phyloP scores from a whole-genome alignment of 2,329 filamentous ascomycete genomes.

The Aspergillus sclerotialis region DNA sequence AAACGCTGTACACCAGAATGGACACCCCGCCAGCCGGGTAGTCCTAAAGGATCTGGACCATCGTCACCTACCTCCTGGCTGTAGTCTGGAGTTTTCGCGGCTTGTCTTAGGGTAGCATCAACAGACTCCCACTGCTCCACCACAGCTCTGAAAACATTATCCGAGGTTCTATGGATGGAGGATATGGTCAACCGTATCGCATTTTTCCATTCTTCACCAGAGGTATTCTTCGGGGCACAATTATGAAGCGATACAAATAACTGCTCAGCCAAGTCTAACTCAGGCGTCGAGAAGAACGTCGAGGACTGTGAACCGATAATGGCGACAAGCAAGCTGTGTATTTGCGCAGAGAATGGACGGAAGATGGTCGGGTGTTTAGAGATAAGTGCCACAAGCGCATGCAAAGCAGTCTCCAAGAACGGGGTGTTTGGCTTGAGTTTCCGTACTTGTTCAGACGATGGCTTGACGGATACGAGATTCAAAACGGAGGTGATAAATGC shows the following conservation, averaged over 20 bases:
- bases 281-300: constrained; percentile 46
- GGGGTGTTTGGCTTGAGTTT: constrained; percentile 35
- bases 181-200: constrained; percentile 56
- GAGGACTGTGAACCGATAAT: constrained; percentile 58
- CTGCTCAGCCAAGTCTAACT: constrained; percentile 54
- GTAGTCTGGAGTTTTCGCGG: constrained; percentile 28
- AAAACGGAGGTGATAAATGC: constrained; percentile 67
- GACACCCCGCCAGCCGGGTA: constrained; percentile 71
- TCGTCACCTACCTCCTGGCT: constrained; percentile 29
- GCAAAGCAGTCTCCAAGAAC: constrained; percentile 61
- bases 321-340: constrained; percentile 53
- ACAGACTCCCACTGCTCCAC: constrained; percentile 74
- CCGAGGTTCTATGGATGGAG: constrained; percentile 62
- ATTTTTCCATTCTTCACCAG: constrained; percentile 71
- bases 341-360: constrained; percentile 64
- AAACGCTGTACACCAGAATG: constrained; percentile 65
- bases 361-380: constrained; percentile 79
- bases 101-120: constrained; percentile 33
- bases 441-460: constrained; percentile 25
- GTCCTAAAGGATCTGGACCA: constrained; percentile 37
- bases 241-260: constrained; percentile 67
- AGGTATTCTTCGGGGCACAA: constrained; percentile 72
- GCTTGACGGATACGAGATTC: constrained; percentile 52
- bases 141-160: constrained; percentile 71
- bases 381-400: constrained; percentile 64